Evolutionary conservation across 495 filamentous ascomycete genomes (phyloP).

Genomic region (Podospora conica): DNA sequence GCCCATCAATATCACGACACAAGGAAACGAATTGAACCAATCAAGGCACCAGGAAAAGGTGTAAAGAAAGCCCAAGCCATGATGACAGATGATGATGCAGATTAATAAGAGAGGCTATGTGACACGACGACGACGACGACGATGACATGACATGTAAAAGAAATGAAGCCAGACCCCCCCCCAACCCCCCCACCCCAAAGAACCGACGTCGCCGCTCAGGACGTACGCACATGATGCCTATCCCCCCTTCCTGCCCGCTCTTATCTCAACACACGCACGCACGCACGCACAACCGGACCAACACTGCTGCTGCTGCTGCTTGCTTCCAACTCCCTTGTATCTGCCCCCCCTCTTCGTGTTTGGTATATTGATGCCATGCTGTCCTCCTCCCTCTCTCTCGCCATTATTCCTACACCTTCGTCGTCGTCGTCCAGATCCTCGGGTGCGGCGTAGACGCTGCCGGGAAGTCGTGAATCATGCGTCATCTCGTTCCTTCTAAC

Average conservation of each 20-base stretch:
- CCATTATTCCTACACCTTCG: neutral
- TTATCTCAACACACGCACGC: neutral
- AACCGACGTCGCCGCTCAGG: neutral
- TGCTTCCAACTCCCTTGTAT: neutral
- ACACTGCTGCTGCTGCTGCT: neutral
- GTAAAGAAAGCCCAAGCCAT: too few species aligned
- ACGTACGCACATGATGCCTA: neutral
- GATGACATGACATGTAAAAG: neutral
- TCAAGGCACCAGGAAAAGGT: too few species aligned
- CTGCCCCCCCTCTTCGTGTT: neutral
- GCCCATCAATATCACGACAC: neutral
- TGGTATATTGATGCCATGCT: neutral
- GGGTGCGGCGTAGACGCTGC: neutral
- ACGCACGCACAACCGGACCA: neutral
- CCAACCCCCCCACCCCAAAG: neutral
- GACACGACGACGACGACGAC: neutral
- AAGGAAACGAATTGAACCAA: too few species aligned
- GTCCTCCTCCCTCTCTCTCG: too few species aligned
- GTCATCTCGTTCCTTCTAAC: neutral
- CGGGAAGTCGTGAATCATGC: neutral
- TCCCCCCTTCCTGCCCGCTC: neutral
- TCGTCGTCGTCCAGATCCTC: neutral
- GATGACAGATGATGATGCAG: neutral
- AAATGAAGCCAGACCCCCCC: neutral
- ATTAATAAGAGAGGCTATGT: neutral